These are phyloP conservation scores for Mallotus repandus DNA, from an alignment of 441 rosid species.

Conservation along the genomic window DNA sequence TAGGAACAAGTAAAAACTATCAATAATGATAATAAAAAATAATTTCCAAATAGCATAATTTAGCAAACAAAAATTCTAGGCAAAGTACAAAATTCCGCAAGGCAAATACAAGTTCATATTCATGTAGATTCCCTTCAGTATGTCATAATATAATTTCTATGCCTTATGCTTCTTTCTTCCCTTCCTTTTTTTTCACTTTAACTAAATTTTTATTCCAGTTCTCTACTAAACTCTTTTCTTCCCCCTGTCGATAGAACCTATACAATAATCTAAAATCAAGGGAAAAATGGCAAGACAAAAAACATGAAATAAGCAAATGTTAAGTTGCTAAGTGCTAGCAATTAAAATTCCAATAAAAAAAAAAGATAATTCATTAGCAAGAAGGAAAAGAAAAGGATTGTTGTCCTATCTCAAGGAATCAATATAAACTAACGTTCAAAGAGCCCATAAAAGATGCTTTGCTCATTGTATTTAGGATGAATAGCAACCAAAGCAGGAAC, in stretches of 20 bases:
- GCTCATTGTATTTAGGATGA: conserved; percentile 66
- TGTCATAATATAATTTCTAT: neutral
- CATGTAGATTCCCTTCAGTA: too few species aligned
- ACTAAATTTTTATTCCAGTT: too few species aligned
- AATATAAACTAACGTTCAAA: conserved; percentile 64
- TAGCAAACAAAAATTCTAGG: too few species aligned
- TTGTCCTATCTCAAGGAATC: neutral
- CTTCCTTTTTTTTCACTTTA: neutral
- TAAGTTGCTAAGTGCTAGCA: neutral
- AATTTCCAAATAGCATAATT: too few species aligned
- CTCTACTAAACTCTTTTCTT: neutral
- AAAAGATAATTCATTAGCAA: too few species aligned
- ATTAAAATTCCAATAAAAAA: too few species aligned
- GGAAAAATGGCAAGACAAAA: neutral
- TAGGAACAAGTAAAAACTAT: too few species aligned
- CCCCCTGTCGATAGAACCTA: neutral
- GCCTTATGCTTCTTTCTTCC: neutral
- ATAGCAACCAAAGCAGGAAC: conserved; percentile 66
- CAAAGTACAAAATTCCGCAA: too few species aligned
- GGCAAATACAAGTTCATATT: too few species aligned
- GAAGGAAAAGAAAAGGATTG: neutral
- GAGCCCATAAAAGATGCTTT: conserved; percentile 75
- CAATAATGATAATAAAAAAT: too few species aligned
- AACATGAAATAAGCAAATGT: neutral
- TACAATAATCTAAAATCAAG: neutral